These are phyloP conservation scores for Cladosporium colombiae DNA, from an alignment of 2,329 filamentous ascomycete species.

Conservation along the genomic window DNA sequence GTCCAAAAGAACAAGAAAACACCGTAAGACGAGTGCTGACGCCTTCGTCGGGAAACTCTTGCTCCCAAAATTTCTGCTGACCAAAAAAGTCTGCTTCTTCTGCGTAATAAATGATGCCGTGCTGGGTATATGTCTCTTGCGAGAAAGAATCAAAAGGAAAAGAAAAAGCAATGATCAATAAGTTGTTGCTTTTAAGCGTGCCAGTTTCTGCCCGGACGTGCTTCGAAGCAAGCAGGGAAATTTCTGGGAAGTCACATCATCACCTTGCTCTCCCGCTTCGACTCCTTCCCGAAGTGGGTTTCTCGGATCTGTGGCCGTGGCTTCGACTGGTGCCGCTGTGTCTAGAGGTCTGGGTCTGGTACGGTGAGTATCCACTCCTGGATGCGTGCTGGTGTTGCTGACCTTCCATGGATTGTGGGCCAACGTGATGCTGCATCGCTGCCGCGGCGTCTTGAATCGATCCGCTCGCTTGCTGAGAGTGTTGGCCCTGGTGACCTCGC, in stretches of 20 bases:
- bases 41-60: background rate
- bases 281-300: slow-evolving; percentile 1
- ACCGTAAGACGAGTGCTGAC: background rate
- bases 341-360: slow-evolving; percentile 11
- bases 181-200: background rate
- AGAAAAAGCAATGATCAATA: background rate
- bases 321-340: slow-evolving; percentile 1
- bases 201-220: background rate
- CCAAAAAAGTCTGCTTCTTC: too few relatives aligned
- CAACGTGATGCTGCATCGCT: slow-evolving; percentile 19
- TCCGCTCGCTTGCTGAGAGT: background rate
- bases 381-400: slow-evolving; percentile 25
- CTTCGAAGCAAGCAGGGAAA: background rate
- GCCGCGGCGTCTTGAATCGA: slow-evolving; percentile 18
- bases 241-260: background rate
- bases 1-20: background rate
- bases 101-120: slow-evolving; percentile 1
- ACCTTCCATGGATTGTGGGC: slow-evolving; percentile 15
- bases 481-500: slow-evolving; percentile 1
- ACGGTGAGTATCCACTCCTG: slow-evolving; percentile 8
- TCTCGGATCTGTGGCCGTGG: slow-evolving; percentile 10
- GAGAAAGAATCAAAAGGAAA: background rate
- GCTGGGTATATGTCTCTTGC: slow-evolving; percentile 4
- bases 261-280: slow-evolving; percentile 6
- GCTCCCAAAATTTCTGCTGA: background rate